Percentiles rank a stretch among this genome's conserved stretches.
Evolutionary conservation across 805 yeast species (phyloP).

Genomic region (Candida vaughaniae): DNA sequence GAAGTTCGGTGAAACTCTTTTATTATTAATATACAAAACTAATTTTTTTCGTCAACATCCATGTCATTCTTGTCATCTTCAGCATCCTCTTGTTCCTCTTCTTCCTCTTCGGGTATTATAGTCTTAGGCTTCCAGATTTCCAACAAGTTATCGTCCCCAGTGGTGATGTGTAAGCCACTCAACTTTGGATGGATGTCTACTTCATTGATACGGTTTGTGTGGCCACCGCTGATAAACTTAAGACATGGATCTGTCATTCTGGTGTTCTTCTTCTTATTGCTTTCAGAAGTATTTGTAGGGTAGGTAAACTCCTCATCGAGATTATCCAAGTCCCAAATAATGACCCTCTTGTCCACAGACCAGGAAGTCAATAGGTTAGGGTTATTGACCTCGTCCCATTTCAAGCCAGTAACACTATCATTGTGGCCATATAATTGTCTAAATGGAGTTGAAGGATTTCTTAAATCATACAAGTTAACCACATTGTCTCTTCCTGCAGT

Average conservation of each 20-base stretch:
- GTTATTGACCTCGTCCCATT: constrained; percentile 48
- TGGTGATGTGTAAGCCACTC: constrained; percentile 58
- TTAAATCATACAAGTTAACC: constrained; percentile 72
- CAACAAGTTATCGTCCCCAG: constrained; percentile 72
- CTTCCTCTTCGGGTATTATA: constrained; percentile 38
- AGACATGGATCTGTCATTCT: constrained; percentile 68
- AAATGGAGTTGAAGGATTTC: constrained; percentile 58
- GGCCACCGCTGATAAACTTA: constrained; percentile 83
- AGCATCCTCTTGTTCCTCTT: constrained; percentile 26
- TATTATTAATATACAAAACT: constrained; percentile 1
- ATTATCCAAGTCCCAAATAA: constrained; percentile 70
- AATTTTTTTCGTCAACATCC: constrained; percentile 16
- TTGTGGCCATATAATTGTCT: constrained; percentile 69
- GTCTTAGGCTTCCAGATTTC: constrained; percentile 75
- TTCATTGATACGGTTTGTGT: constrained; percentile 66
- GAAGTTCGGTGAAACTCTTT: not conserved
- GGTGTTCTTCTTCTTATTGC: constrained; percentile 43
- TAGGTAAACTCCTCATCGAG: constrained; percentile 53
- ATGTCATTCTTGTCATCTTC: constrained; percentile 17
- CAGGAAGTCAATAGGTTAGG: constrained; percentile 55
- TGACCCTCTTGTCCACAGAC: constrained; percentile 66
- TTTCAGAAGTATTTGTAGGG: constrained; percentile 30
- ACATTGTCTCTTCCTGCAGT: constrained; percentile 78
- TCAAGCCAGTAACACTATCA: constrained; percentile 42
- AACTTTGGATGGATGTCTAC: constrained; percentile 65